Evolutionary conservation across 2,329 filamentous ascomycete genomes (phyloP), one percentile per base, ranked within the genome.

Genomic region (Fusarium nygamai): DNA sequence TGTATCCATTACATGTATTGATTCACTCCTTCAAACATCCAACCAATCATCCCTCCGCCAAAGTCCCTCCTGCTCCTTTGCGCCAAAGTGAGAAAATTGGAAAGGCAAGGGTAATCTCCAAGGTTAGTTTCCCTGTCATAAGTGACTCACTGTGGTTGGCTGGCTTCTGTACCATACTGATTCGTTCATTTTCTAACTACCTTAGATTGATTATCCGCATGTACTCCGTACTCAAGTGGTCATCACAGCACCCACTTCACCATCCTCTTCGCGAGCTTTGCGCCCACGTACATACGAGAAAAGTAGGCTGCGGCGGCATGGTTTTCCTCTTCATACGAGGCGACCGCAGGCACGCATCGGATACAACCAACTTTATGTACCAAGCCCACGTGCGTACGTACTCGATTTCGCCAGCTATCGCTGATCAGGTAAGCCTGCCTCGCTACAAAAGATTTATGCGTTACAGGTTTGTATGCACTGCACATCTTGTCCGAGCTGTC

Each of bases 221-320:
- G n/a, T n/a, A n/a, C n/a, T n/a, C n/a, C n/a, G 41, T 38, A 69
- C 66, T 59, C 59, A 48, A 73, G 57, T 71, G 66, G 70, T 71
- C 67, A 74, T 71, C 74, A 77, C 66, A 70, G 70, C 75, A 69
- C 36, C 68, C 71, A 70, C 71, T 68, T 68, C 48, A 53, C 61
- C 65, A 65, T 74, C 62, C 58, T 64, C 69, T 66, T 57, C 39
- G 36, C 39, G 47, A 73, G 67, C 69, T 74, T 64, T 68, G 60
- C 61, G 50, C 67, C 61, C 60, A 74, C 67, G 59, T 58, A 73
- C 70, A 72, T 77, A 76, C 71, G 71, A 74, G 72, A 64, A 68
- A 74, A 77, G 47, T 65, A 76, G 64, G 73, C 72, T 76, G 72
- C 73, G 71, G 71, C 68, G 69, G 61, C 67, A 78, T 73, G 69